A percentile compares a stretch with the other conserved stretches of the same genome.
Conservation (phyloP, 805 yeast genomes). For the Wickerhamiella spandovensis region DNA sequence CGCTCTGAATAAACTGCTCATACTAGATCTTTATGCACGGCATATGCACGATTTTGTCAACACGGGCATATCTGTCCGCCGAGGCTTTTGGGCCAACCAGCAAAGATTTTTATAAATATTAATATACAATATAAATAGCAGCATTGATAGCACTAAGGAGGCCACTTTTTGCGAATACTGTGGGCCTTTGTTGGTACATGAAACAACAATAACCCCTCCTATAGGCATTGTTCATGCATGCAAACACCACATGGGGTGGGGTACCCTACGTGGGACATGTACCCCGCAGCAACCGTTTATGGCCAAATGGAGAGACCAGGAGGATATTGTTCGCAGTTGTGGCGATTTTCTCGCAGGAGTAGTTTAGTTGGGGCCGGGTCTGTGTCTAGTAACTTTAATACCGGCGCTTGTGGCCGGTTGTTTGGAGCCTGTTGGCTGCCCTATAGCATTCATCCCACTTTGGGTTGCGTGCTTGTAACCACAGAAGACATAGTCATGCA, state of each 20-base stretch:
- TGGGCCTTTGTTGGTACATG: not conserved
- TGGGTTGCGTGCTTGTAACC: not conserved
- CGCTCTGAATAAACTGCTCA: not conserved
- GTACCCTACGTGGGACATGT: not conserved
- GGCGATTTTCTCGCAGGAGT: too few species aligned
- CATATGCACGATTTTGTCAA: not conserved
- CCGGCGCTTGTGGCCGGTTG: too few species aligned
- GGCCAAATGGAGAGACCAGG: not conserved
- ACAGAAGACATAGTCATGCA: not conserved
- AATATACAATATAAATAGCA: too few species aligned
- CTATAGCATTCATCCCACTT: not conserved
- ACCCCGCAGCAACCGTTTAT: not conserved
- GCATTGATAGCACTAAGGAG: too few species aligned
- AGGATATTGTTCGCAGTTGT: not conserved
- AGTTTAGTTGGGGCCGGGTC: too few species aligned
- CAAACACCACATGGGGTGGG: not conserved
- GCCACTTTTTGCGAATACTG: too few species aligned
- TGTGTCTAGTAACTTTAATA: too few species aligned
- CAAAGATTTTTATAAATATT: too few species aligned
- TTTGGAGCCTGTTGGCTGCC: too few species aligned
- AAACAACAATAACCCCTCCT: not conserved
- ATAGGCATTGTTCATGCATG: not conserved
- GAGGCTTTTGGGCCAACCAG: not conserved
- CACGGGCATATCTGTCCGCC: not conserved
- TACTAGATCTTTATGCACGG: not conserved